phyloP scores from a whole-genome alignment of 495 filamentous ascomycete species.

The Talaromyces trachyspermus region DNA sequence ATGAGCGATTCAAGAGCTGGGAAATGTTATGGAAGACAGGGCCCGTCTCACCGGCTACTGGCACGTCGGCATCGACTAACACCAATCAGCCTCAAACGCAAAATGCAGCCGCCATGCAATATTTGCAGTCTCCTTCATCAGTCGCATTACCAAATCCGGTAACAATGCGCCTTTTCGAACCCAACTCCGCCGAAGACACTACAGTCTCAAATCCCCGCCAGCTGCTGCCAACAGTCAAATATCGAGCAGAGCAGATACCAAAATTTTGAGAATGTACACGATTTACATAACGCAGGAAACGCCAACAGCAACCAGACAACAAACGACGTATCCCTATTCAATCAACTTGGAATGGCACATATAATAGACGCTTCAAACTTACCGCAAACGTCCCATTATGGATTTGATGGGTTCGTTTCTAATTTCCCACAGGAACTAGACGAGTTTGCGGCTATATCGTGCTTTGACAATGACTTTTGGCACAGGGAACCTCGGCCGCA shows the following conservation, averaged over 20 bases:
- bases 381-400: slow-evolving; percentile 32
- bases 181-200: too few relatives aligned
- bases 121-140: neutral
- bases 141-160: too few relatives aligned
- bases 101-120: slow-evolving; percentile 1
- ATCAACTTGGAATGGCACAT: slow-evolving; percentile 11
- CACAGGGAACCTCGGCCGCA: neutral
- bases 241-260: neutral
- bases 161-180: too few relatives aligned
- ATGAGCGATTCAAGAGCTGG: slow-evolving; percentile 46
- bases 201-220: too few relatives aligned
- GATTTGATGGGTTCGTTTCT: slow-evolving; percentile 39
- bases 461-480: slow-evolving; percentile 32
- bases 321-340: neutral
- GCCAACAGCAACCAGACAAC: slow-evolving; percentile 9
- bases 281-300: neutral
- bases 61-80: slow-evolving; percentile 10
- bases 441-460: slow-evolving; percentile 41
- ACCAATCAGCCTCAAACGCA: slow-evolving; percentile 8
- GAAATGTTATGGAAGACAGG: slow-evolving; percentile 47
- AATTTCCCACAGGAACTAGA: slow-evolving; percentile 41
- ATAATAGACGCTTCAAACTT: slow-evolving; percentile 25
- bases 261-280: neutral
- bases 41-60: slow-evolving; percentile 30
- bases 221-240: too few relatives aligned